phyloP scores from a whole-genome alignment of 139 green algal genomes.

The Chlorella sorokiniana region DNA sequence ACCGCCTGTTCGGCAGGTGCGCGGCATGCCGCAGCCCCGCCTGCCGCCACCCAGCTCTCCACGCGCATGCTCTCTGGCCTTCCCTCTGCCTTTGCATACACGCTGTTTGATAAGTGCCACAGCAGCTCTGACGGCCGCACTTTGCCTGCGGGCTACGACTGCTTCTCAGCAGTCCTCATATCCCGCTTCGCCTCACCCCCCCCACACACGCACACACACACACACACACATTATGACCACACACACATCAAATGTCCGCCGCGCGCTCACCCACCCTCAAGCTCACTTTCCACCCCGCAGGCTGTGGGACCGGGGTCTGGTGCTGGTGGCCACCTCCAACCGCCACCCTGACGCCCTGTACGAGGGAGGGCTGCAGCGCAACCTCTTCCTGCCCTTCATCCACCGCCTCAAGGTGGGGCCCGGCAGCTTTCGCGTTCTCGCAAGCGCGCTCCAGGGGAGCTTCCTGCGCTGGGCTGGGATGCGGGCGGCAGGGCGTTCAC shows the following conservation, averaged over 20 bases:
- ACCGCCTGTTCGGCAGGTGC: conserved; percentile 79
- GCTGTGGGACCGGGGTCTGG: conserved; percentile 74
- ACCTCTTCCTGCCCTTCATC: conserved; percentile 98
- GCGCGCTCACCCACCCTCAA: neutral
- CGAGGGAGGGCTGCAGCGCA: conserved; percentile 90
- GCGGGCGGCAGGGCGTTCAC: no score
- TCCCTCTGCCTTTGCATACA: neutral
- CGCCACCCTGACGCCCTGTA: conserved; percentile 87
- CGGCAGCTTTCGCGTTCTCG: neutral
- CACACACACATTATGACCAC: no score
- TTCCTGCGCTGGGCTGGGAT: no score
- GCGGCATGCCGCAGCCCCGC: neutral
- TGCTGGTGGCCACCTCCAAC: conserved; percentile 91
- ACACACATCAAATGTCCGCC: neutral
- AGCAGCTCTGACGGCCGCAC: no score
- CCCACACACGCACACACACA: no score
- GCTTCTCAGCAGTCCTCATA: no score
- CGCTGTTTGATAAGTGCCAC: no score
- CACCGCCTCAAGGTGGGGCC: conserved; percentile 76
- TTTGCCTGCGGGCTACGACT: no score
- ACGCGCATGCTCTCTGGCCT: neutral
- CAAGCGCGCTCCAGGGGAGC: no score
- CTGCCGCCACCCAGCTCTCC: no score
- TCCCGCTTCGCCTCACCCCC: no score
- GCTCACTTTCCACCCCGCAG: neutral